Percentiles rank a stretch among this genome's conserved stretches.
These are phyloP conservation scores for Globisporangium solare DNA, from an alignment of 352 stramenopile species.

Conservation along the genomic window DNA sequence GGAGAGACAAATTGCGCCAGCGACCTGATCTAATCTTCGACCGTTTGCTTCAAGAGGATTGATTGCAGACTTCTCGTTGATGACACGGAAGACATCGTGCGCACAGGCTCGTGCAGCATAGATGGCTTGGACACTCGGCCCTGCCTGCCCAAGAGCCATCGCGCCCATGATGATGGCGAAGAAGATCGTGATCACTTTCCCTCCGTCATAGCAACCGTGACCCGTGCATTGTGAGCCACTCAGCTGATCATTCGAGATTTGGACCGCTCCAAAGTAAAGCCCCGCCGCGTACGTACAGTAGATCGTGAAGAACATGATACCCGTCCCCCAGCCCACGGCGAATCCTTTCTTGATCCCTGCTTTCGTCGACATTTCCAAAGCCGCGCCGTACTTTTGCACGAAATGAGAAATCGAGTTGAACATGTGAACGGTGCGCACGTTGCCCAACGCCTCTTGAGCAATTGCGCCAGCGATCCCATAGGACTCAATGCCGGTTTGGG, in stretches of 20 bases:
- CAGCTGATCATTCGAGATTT: slow-evolving; percentile 53
- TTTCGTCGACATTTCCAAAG: slow-evolving; percentile 34
- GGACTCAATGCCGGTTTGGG: slow-evolving; percentile 45
- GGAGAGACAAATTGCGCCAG: slow-evolving; percentile 9
- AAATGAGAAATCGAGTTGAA: slow-evolving; percentile 69
- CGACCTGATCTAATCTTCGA: slow-evolving; percentile 24
- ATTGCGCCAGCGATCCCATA: slow-evolving; percentile 63
- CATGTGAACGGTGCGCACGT: slow-evolving; percentile 75
- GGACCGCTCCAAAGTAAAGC: slow-evolving; percentile 74
- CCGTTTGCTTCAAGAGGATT: slow-evolving; percentile 25
- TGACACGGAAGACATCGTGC: slow-evolving; percentile 43
- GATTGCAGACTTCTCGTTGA: slow-evolving; percentile 47
- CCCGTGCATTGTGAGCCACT: slow-evolving; percentile 20
- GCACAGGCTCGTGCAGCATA: slow-evolving; percentile 28
- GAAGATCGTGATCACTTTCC: slow-evolving; percentile 41
- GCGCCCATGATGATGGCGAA: slow-evolving; percentile 52
- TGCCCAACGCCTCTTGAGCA: slow-evolving; percentile 68
- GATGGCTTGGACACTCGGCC: slow-evolving; percentile 35
- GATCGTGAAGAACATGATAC: slow-evolving; percentile 59
- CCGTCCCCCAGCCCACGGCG: slow-evolving; percentile 51
- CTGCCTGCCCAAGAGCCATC: slow-evolving; percentile 34
- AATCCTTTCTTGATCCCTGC: slow-evolving; percentile 50
- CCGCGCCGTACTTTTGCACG: slow-evolving; percentile 48
- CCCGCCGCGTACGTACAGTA: slow-evolving; percentile 73
- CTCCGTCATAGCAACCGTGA: slow-evolving; percentile 33